Evolutionary conservation across 2,329 filamentous ascomycete genomes (phyloP).

Genomic region (Neofusicoccum kwambonambiense): DNA sequence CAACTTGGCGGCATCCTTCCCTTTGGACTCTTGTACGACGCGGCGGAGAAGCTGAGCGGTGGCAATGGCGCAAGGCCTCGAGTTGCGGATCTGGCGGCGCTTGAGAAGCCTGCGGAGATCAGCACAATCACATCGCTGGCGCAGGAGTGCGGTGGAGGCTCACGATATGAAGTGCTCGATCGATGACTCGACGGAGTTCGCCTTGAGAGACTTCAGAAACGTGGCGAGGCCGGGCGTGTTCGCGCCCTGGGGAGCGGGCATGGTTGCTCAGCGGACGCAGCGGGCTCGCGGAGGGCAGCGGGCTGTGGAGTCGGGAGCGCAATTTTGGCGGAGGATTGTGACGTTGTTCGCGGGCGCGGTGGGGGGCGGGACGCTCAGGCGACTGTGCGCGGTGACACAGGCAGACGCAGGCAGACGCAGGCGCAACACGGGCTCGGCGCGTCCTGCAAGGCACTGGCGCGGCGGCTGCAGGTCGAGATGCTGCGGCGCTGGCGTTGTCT

Average conservation of each 20-base stretch:
- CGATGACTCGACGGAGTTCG: slow-evolving; percentile 72
- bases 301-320: not conserved
- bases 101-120: slow-evolving; percentile 66
- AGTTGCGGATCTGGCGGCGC: slow-evolving; percentile 82
- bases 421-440: not conserved
- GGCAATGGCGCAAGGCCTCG: slow-evolving; percentile 84
- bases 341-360: slow-evolving; percentile 7
- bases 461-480: not conserved
- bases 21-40: slow-evolving; percentile 79
- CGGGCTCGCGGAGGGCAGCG: not conserved
- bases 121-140: slow-evolving; percentile 12
- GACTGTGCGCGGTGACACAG: slow-evolving; percentile 7
- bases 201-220: slow-evolving; percentile 77
- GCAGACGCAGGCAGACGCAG: not conserved
- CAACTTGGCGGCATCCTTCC: slow-evolving; percentile 73
- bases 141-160: slow-evolving; percentile 33
- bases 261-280: slow-evolving; percentile 31
- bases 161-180: slow-evolving; percentile 83
- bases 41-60: slow-evolving; percentile 86
- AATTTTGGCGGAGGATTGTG: not conserved
- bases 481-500: too few species aligned
- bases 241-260: slow-evolving; percentile 58
- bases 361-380: not conserved
- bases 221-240: slow-evolving; percentile 72
- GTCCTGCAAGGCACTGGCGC: slow-evolving; percentile 6